phyloP scores from a whole-genome alignment of 2,329 filamentous ascomycete species.

The Pleomassaria siparia region DNA sequence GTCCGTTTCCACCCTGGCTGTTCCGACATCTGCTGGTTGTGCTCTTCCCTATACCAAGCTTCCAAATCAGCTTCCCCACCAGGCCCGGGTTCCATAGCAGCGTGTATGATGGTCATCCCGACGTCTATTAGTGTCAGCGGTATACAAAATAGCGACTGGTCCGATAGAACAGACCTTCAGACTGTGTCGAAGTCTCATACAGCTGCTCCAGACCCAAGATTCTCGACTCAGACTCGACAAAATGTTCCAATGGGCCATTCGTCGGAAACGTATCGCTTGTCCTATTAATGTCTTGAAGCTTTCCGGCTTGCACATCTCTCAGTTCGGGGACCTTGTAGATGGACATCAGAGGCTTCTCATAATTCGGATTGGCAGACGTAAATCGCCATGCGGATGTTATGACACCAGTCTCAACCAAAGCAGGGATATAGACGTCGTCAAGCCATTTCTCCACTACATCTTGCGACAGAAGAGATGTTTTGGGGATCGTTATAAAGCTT shows the following conservation, averaged over 20 bases:
- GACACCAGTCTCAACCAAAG: constrained; percentile 19
- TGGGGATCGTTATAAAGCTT: constrained; percentile 17
- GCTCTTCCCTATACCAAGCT: constrained; percentile 35
- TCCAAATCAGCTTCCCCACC: constrained; percentile 28
- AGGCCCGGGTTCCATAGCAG: constrained; percentile 28
- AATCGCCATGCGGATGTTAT: constrained; percentile 22
- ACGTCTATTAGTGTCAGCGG: constrained; percentile 13
- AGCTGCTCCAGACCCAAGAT: constrained; percentile 21
- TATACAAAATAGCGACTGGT: not conserved
- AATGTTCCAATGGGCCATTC: constrained; percentile 17
- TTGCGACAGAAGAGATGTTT: constrained; percentile 17
- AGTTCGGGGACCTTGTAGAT: constrained; percentile 29
- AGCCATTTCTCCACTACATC: constrained; percentile 27
- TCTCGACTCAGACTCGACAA: constrained; percentile 22
- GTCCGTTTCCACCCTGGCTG: constrained; percentile 32
- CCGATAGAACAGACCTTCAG: constrained; percentile 19
- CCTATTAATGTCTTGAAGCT: constrained; percentile 18
- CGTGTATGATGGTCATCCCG: constrained; percentile 24
- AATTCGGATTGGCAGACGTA: constrained; percentile 21
- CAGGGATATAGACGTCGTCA: constrained; percentile 24
- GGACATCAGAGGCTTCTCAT: constrained; percentile 24
- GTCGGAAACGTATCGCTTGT: constrained; percentile 21
- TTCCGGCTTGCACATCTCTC: constrained; percentile 13
- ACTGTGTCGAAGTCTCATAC: constrained; percentile 17
- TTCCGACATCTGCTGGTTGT: constrained; percentile 36